Percentiles rank a stretch among this genome's conserved stretches.
phyloP scores from a whole-genome alignment of 192 early-diverging fungal species.

The Tieghemiomyces parasiticus region DNA sequence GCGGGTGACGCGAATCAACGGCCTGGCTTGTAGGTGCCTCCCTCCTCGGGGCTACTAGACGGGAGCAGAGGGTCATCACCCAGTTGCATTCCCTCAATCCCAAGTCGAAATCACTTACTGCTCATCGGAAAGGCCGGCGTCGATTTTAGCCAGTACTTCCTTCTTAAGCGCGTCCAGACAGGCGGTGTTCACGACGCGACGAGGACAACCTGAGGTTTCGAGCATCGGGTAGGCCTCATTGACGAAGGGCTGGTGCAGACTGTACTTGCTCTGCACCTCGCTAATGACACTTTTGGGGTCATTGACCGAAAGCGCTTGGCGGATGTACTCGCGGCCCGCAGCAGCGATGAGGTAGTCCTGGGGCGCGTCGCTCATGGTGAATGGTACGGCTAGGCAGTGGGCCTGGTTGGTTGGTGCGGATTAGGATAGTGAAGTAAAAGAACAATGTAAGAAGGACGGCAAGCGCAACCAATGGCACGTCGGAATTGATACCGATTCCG shows the following conservation, averaged over 20 bases:
- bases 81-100: too few relatives aligned
- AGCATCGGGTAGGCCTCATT: slow-evolving; percentile 31
- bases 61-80: too few relatives aligned
- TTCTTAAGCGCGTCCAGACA: slow-evolving; percentile 31
- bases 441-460: too few relatives aligned
- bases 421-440: too few relatives aligned
- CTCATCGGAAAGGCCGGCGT: neutral
- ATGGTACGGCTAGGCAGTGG: too few relatives aligned
- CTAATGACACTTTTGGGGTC: slow-evolving; percentile 10
- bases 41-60: too few relatives aligned
- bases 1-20: too few relatives aligned
- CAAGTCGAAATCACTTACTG: slow-evolving; percentile 27
- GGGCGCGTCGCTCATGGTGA: neutral
- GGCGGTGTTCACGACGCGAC: slow-evolving; percentile 27
- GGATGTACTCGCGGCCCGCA: neutral
- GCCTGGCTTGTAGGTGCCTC: too few relatives aligned
- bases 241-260: slow-evolving; percentile 10
- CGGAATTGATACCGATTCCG: too few relatives aligned
- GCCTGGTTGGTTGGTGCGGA: too few relatives aligned
- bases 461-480: too few relatives aligned
- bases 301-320: slow-evolving; percentile 1
- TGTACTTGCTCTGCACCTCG: neutral
- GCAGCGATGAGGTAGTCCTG: neutral
- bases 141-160: slow-evolving; percentile 24
- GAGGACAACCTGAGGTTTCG: slow-evolving; percentile 27